Percentiles rank a stretch among this genome's conserved stretches.
Conservation (phyloP, 345 rosid species). For the Barbarea vulgaris region DNA sequence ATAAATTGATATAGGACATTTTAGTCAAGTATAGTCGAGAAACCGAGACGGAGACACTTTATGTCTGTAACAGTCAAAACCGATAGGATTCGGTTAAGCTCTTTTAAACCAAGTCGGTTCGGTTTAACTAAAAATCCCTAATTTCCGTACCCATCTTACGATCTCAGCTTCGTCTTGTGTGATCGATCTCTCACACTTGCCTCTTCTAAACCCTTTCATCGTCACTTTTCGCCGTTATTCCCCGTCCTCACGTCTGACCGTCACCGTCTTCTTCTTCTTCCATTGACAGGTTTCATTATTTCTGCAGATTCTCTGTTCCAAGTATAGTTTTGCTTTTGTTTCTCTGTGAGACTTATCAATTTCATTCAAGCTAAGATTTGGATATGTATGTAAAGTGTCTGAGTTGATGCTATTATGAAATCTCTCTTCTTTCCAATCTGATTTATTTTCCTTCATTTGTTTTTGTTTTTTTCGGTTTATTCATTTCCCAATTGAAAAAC, state of each 20-base stretch:
- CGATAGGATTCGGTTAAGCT: neutral
- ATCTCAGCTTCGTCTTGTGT: neutral
- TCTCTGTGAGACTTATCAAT: neutral
- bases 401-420: neutral
- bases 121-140: slow-evolving; percentile 38
- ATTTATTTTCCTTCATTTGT: neutral
- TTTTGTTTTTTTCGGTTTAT: neutral
- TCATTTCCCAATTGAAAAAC: neutral
- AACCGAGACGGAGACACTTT: neutral
- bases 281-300: slow-evolving; percentile 23
- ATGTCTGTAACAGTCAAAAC: neutral
- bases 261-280: slow-evolving; percentile 19
- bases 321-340: neutral
- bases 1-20: too few relatives aligned
- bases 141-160: neutral
- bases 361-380: slow-evolving; percentile 19
- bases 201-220: slow-evolving; percentile 1
- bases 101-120: neutral
- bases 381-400: neutral
- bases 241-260: slow-evolving; percentile 17
- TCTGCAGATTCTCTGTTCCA: slow-evolving; percentile 5
- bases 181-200: neutral
- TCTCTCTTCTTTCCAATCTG: slow-evolving; percentile 19
- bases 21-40: too few relatives aligned
- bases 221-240: neutral